Evolutionary conservation across 2,329 filamentous ascomycete genomes (phyloP), one percentile per base, ranked within the genome.

Genomic region (Hawksworthiomyces lignivorus): DNA sequence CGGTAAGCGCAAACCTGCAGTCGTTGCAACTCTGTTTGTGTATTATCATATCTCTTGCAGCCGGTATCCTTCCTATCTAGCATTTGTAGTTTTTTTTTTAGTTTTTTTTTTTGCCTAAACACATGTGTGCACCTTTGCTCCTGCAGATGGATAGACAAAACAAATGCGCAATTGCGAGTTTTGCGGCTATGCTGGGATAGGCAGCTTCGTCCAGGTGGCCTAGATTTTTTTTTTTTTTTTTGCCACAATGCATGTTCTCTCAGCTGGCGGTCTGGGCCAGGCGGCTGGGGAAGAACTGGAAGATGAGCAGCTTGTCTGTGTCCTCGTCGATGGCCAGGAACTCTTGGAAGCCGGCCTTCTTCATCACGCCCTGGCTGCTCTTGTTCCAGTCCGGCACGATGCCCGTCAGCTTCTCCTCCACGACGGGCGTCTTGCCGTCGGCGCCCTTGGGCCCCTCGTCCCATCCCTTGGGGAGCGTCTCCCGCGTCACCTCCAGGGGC

Each of bases 301-400:
- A 56, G 14, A 48, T 34, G n/a, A 44, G 45, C 48, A 60, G 18
- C 17, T 43, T 29, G 26, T 35, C 37, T 29, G 38, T 39, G 5
- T 30, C 35, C 36, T 60, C 61, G 26, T 52, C 48, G 60, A 63
- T 72, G 20, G 49, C 56, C 50, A 67, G 65, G 32, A 66, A 65
- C 28, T 65, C 52, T 50, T 60, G 59, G 48, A 82, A 78, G 1
- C 78, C 77, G 12, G 54, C 58, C 53, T 81, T 82, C 36, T 56
- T 51, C 41, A 84, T 49, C 7, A 85, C 72, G 4, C 65, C 65
- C 44, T 70, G 68, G 50, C 80, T 84, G 4, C 62, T 63, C 7
- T 45, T 42, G 50, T 84, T 81, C 11, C 56, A 54, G 1, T 56
- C 56, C 28, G 72, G 65, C 9, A 73, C 71, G 7, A 73, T 56